Evolutionary conservation across 2,329 filamentous ascomycete genomes (phyloP).

Genomic region (Capronia coronata): DNA sequence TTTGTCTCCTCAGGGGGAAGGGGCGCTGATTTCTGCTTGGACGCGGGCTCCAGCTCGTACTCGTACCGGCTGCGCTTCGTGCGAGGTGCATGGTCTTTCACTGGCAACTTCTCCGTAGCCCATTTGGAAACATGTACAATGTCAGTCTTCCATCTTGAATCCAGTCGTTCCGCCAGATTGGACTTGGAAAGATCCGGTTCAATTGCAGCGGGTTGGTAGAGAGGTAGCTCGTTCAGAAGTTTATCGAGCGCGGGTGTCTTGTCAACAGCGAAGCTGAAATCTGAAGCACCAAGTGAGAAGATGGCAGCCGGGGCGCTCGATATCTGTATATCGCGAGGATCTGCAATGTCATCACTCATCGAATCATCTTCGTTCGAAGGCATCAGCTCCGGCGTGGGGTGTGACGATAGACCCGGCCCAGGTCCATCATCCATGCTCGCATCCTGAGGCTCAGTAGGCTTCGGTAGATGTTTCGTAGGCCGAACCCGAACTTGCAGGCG

Average conservation of each 20-base stretch:
- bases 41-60: constrained; percentile 67
- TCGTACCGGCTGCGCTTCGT: constrained; percentile 76
- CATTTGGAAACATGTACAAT: constrained; percentile 81
- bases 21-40: constrained; percentile 46
- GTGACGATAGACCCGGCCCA: constrained; percentile 30
- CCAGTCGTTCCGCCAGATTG: constrained; percentile 46
- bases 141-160: constrained; percentile 67
- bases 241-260: constrained; percentile 69
- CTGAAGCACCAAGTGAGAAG: constrained; percentile 73
- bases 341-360: constrained; percentile 40
- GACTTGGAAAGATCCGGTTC: constrained; percentile 42
- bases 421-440: constrained; percentile 29
- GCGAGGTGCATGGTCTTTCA: constrained; percentile 59
- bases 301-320: constrained; percentile 64
- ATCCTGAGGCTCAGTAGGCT: constrained; percentile 29
- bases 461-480: constrained; percentile 38
- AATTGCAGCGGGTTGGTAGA: constrained; percentile 60
- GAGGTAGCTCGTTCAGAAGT: constrained; percentile 70
- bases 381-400: constrained; percentile 62
- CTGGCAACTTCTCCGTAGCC: constrained; percentile 70
- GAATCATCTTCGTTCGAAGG: constrained; percentile 57
- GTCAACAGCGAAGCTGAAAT: constrained; percentile 71
- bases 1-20: constrained; percentile 64
- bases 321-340: constrained; percentile 38
- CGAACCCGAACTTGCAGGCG: constrained; percentile 62